These are phyloP conservation scores for Linnemannia schmuckeri DNA, from an alignment of 192 early-diverging fungal genomes.

Conservation along the genomic window DNA sequence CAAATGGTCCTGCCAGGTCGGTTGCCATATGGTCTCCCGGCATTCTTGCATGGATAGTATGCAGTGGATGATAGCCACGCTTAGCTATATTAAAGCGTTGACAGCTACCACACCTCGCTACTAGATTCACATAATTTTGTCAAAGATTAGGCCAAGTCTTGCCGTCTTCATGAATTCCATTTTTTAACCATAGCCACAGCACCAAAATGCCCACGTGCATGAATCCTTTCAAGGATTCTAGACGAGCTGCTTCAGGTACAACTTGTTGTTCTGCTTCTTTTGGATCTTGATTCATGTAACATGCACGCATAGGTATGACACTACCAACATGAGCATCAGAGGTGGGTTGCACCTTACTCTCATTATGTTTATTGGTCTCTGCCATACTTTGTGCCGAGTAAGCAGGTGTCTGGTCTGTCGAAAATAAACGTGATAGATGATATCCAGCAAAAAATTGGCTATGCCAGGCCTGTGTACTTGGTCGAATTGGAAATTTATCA, in stretches of 20 bases:
- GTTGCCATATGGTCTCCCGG: conserved; percentile 24
- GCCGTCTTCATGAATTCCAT: conserved; percentile 22
- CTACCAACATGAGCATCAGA: too few species aligned
- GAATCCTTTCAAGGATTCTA: background rate
- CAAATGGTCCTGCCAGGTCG: conserved; percentile 33
- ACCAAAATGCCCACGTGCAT: conserved; percentile 34
- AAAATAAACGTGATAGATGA: too few species aligned
- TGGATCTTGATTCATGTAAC: conserved; percentile 13
- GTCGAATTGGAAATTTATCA: too few species aligned
- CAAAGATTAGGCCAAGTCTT: conserved; percentile 22
- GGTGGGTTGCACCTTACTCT: too few species aligned
- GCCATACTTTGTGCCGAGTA: too few species aligned
- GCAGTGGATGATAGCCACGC: conserved; percentile 31
- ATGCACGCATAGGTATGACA: background rate
- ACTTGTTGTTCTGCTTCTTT: conserved; percentile 7
- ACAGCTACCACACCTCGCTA: conserved; percentile 25
- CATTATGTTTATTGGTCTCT: too few species aligned
- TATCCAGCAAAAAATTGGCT: too few species aligned
- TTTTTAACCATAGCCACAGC: conserved; percentile 21
- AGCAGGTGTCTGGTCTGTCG: too few species aligned
- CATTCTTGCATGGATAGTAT: conserved; percentile 9
- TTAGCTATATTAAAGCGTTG: conserved; percentile 22
- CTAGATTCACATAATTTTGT: conserved; percentile 12
- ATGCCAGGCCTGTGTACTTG: too few species aligned
- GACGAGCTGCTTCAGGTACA: conserved; percentile 9